Evolutionary conservation across 139 green algal species (phyloP).

Genomic region (Chlamydomonas incerta): DNA sequence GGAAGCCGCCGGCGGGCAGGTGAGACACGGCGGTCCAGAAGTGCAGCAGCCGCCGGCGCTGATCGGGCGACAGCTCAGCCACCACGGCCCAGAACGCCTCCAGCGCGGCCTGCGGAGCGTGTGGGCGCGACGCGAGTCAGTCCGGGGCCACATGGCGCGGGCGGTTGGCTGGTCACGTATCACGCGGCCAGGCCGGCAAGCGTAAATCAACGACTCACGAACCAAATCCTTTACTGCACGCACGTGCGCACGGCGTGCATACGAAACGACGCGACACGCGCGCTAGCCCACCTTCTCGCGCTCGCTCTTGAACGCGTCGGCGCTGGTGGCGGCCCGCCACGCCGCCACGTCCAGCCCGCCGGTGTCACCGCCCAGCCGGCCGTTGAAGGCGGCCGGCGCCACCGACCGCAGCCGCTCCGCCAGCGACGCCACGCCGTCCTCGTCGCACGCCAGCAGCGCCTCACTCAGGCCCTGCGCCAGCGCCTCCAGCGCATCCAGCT

Average conservation of each 20-base stretch:
- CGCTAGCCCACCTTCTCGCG: conserved; percentile 16
- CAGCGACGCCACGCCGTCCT: neutral
- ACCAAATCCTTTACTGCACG: too few relatives aligned
- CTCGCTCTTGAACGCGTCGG: conserved; percentile 10
- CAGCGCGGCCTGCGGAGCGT: conserved; percentile 6
- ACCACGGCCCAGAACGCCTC: conserved; percentile 34
- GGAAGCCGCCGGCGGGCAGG: conserved; percentile 39
- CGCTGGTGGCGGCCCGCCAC: conserved; percentile 27
- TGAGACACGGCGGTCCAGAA: conserved; percentile 38
- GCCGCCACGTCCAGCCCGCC: neutral
- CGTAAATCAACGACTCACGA: too few relatives aligned
- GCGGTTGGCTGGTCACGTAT: too few relatives aligned
- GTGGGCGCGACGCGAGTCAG: too few relatives aligned
- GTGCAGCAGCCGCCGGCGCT: conserved; percentile 38
- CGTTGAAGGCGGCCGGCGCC: conserved; percentile 28
- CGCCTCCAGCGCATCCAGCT: conserved; percentile 20
- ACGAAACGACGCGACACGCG: too few relatives aligned
- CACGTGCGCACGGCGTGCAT: too few relatives aligned
- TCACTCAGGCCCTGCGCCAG: conserved; percentile 33
- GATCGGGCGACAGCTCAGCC: neutral
- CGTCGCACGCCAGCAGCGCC: neutral
- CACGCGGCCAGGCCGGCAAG: too few relatives aligned
- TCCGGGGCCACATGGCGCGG: neutral
- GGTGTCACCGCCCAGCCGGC: conserved; percentile 11
- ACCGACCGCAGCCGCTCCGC: conserved; percentile 15